Base-by-base conservation (phyloP, 768 basidiomycete genomes). In the Macrolepiota fuliginosa region DNA sequence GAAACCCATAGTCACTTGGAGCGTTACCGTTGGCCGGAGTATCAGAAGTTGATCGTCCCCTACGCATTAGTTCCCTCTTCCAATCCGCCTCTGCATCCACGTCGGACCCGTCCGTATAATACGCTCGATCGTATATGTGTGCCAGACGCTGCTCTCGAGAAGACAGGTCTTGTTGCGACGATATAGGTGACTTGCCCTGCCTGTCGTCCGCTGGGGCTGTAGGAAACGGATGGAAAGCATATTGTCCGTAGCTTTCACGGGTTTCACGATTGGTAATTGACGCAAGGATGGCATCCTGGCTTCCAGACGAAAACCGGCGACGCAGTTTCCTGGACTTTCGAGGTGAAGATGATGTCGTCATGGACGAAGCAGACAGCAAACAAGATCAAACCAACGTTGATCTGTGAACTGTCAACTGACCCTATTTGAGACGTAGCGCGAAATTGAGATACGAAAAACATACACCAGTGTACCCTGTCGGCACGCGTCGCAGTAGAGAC, bases 281-380 rank as follows among this genome's bases (percentile, higher is more conserved):
- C 15, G 52, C 39, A 11, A 53, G 40, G n/a, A 45, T 35, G 5
- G 36, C 36, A 29, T 61, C 59, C 29, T 61, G 59, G 32, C 59
- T 61, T 17, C 39, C 59, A 46, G 59, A 61, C 11, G 52, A 61
- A 37, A 45, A 54, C 19, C 59, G 39, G 35, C 59, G 59, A 46
- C 24, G 58, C 15, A 27, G 39, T n/a, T 61, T 54, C 52, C 39
- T 61, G 12, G 39, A 22, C 32, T 53, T 53, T 32, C 32, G 39
- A 0, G 58, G 50, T 39, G 50, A 42, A 35, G 51, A 35, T 46
- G 51, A 53, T 54, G 59, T 54, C 42, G 52, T 54, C 59, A 54
- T 61, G 40, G 52, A 13, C 7, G 1, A 4, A 47, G 47, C 36
- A 58, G 32, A 37, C 32, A 19, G 13, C n/a, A 24, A 42, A 54